phyloP scores from a whole-genome alignment of 1,284 basidiomycete genomes.

The Paramarasmius palmivorus region DNA sequence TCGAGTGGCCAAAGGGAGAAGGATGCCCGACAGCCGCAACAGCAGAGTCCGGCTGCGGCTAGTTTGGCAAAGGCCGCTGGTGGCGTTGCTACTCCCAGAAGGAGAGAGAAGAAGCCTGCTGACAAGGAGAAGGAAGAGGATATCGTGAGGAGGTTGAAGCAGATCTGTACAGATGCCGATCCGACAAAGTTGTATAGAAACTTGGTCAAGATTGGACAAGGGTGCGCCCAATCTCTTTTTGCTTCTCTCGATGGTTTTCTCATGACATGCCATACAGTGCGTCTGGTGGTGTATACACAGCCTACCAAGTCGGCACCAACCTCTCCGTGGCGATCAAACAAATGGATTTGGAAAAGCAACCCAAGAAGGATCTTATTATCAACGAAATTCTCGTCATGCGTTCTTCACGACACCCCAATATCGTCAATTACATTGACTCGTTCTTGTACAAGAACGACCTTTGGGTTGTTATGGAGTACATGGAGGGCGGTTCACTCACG shows the following conservation, averaged over 20 bases:
- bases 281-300: constrained; percentile 97
- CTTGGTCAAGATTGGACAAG: constrained; percentile 96
- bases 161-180: constrained; percentile 97
- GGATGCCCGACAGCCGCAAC: constrained; percentile 37
- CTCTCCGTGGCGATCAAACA: constrained; percentile 98
- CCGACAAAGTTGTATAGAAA: constrained; percentile 92
- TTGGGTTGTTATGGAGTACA: constrained; percentile 99
- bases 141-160: constrained; percentile 87
- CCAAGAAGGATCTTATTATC: constrained; percentile 99
- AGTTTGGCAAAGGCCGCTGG: constrained; percentile 64
- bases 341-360: constrained; percentile 99
- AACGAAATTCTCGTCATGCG: constrained; percentile 99
- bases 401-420: constrained; percentile 93
- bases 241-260: constrained; percentile 12
- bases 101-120: constrained; percentile 83
- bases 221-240: constrained; percentile 51
- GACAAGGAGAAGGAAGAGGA: constrained; percentile 86
- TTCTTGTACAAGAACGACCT: constrained; percentile 97
- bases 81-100: constrained; percentile 72
- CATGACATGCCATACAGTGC: constrained; percentile 76
- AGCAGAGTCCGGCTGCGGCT: constrained; percentile 53
- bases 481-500: constrained; percentile 93
- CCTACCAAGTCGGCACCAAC: constrained; percentile 94
- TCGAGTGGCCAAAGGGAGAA: constrained; percentile 26
- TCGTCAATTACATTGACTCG: constrained; percentile 99